phyloP scores from a whole-genome alignment of 352 stramenopile genomes.

The Phytophthora europaea region DNA sequence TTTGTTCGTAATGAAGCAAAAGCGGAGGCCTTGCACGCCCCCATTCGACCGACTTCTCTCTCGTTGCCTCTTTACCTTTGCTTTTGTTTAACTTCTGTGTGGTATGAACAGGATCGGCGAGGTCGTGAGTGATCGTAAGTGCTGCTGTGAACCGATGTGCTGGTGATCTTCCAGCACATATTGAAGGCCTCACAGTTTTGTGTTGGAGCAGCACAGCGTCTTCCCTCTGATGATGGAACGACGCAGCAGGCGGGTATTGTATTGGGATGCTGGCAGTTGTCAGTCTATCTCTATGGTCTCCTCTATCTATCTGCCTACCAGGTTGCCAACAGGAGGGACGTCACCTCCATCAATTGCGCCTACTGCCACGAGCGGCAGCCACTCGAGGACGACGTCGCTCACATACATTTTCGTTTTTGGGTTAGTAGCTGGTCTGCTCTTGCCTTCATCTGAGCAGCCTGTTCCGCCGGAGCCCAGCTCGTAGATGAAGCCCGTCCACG shows the following conservation, averaged over 20 bases:
- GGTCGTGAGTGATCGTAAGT: too few species aligned
- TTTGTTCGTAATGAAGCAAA: conserved; percentile 52
- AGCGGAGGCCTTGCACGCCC: conserved; percentile 34
- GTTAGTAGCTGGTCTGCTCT: conserved; percentile 35
- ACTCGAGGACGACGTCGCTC: conserved; percentile 24
- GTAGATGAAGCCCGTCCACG: conserved; percentile 25
- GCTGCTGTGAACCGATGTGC: too few species aligned
- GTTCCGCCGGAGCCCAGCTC: conserved; percentile 5
- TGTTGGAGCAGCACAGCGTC: neutral
- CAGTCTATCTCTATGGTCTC: conserved; percentile 24
- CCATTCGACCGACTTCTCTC: conserved; percentile 33
- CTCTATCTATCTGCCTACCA: conserved; percentile 34
- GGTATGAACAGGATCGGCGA: neutral
- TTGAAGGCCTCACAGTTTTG: too few species aligned
- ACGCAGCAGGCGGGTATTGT: conserved; percentile 32
- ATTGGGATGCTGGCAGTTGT: conserved; percentile 31
- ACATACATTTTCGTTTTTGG: conserved; percentile 40
- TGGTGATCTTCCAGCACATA: too few species aligned
- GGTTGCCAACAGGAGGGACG: conserved; percentile 29
- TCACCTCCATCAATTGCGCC: conserved; percentile 34
- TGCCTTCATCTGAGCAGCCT: conserved; percentile 2
- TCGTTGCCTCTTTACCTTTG: neutral
- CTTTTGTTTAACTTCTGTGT: neutral
- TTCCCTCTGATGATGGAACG: neutral
- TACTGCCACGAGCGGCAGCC: conserved; percentile 20